Evolutionary conservation across 2,329 filamentous ascomycete species (phyloP), one percentile per base, ranked within the genome.

Genomic region (Beauveria brongniartii): DNA sequence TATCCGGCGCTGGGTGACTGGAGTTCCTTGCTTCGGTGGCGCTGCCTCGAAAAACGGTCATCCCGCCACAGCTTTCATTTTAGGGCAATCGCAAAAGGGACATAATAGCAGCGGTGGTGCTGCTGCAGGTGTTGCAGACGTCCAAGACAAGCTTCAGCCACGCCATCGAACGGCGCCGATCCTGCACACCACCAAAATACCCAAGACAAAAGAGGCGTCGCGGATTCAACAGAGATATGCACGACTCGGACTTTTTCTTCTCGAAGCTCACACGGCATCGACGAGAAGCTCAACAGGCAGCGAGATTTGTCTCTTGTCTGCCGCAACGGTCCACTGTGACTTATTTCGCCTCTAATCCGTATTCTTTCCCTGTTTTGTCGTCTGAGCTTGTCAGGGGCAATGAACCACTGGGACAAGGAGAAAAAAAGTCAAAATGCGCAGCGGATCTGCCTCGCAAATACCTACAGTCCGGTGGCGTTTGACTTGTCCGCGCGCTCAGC

Each of bases 371-470:
- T 37, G 28, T 18, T 41, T 41, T 22, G 3, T 41, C 44, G 46
- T 50, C 46, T 44, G 34, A 57, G 55, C 55, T 57, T 57, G 46
- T 37, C 46, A 28, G 44, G 44, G 30, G 34, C 3, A 40, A 20
- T 26, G n/a, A 41, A 43, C 16, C 10, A 26, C 16, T 34, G 28
- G 47, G 47, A 26, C 20, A 26, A 18, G 10, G n/a, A 28, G 5
- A 47, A 57, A 41, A 41, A 47, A 57, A 57, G 55, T 48, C 44
- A 57, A 57, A 57, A 57, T 40, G 16, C 9, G 14, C 40, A 46
- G 10, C 18, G 53, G 22, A 8, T 26, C 34, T 46, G 26, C 53
- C n/a, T 46, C 26, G 22, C 30, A 47, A 47, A 47, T 22, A 53
- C 14, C 20, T 9, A 22, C 28, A 30, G 47, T n/a, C 51, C 1